Evolutionary conservation across 805 yeast species (phyloP).

Genomic region (Komagataella ulmi): DNA sequence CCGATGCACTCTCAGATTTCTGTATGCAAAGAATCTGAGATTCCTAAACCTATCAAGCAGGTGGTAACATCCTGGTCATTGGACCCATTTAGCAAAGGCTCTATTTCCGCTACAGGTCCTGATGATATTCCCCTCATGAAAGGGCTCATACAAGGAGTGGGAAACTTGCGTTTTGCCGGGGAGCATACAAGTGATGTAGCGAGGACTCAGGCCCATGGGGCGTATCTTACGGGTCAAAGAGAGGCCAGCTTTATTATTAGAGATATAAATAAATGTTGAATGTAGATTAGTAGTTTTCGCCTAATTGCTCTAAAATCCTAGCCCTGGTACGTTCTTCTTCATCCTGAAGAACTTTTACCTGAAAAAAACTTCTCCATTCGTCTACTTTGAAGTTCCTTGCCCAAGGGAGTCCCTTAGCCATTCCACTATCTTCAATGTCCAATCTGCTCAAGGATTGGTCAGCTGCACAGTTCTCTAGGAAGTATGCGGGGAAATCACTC

Average conservation of each 20-base stretch:
- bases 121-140: conserved; percentile 26
- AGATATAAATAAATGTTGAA: not conserved
- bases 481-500: not conserved
- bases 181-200: conserved; percentile 40
- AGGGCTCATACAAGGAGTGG: conserved; percentile 18
- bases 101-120: conserved; percentile 24
- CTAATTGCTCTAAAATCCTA: not conserved
- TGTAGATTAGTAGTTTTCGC: not conserved
- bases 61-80: conserved; percentile 32
- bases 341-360: not conserved
- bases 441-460: not conserved
- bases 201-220: conserved; percentile 48
- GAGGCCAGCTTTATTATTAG: conserved; percentile 23
- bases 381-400: not conserved
- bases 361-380: not conserved
- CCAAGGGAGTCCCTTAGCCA: not conserved
- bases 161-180: conserved; percentile 39
- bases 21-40: conserved; percentile 8
- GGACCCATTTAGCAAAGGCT: conserved; percentile 39
- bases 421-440: not conserved
- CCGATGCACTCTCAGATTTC: conserved; percentile 23
- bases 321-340: not conserved
- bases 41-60: conserved; percentile 14
- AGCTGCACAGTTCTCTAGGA: not conserved
- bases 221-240: conserved; percentile 34